A percentile compares a stretch with the other conserved stretches of the same genome.
These are phyloP conservation scores for Fonsecaea pedrosoi DNA, from an alignment of 2,329 filamentous ascomycete species.

Conservation along the genomic window DNA sequence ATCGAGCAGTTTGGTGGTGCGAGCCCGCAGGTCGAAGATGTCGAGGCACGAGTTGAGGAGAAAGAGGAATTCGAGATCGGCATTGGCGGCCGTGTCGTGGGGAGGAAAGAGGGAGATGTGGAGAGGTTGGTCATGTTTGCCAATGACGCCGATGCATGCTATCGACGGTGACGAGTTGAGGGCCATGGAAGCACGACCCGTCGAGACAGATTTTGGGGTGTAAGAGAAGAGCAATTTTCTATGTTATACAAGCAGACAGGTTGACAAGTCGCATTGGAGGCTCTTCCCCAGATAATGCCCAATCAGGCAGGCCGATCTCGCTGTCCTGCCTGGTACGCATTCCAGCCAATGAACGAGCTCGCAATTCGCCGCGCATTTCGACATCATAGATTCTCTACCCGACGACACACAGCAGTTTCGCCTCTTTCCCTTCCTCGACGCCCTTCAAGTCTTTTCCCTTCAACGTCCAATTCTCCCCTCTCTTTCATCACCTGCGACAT, in stretches of 20 bases:
- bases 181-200: conserved; percentile 27
- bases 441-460: conserved; percentile 40
- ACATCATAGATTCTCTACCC: conserved; percentile 30
- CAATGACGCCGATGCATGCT: conserved; percentile 91
- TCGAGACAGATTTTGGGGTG: neutral
- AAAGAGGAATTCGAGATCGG: conserved; percentile 83
- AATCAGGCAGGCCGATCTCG: conserved; percentile 6
- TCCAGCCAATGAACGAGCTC: conserved; percentile 32
- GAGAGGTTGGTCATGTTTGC: conserved; percentile 94
- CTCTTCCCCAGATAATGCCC: neutral
- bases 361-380: conserved; percentile 19
- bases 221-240: neutral
- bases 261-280: neutral
- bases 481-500: conserved; percentile 16
- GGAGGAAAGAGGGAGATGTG: conserved; percentile 90
- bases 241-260: too few relatives aligned
- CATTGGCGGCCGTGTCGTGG: conserved; percentile 57
- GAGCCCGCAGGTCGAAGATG: conserved; percentile 85
- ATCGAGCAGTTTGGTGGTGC: conserved; percentile 71
- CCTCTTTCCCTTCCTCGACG: conserved; percentile 20
- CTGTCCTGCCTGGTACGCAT: neutral
- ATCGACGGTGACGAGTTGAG: conserved; percentile 68
- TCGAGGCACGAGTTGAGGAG: conserved; percentile 90
- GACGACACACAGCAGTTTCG: conserved; percentile 7
- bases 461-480: conserved; percentile 39